These are phyloP conservation scores for Cercis canadensis DNA, from an alignment of 306 rosid species.

Conservation along the genomic window DNA sequence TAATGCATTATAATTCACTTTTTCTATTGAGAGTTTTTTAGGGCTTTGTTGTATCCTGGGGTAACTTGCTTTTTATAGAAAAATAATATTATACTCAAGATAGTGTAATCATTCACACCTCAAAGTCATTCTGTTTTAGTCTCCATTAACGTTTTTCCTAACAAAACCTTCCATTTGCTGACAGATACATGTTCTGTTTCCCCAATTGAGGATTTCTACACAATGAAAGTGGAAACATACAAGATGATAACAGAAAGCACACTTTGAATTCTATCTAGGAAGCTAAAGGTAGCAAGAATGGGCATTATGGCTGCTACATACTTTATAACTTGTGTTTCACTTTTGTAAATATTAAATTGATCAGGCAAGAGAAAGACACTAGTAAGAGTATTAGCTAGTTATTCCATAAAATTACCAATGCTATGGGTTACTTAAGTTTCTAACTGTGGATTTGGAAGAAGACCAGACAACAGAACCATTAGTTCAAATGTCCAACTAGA, in stretches of 20 bases:
- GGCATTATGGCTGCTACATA: conserved; percentile 50
- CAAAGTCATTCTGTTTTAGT: too few relatives aligned
- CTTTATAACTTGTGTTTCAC: conserved; percentile 51
- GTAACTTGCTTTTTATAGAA: too few relatives aligned
- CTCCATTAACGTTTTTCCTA: too few relatives aligned
- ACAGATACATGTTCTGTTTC: too few relatives aligned
- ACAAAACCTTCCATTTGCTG: too few relatives aligned
- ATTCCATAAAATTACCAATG: too few relatives aligned
- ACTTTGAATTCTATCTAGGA: conserved; percentile 45
- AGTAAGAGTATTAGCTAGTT: background rate
- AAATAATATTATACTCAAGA: too few relatives aligned
- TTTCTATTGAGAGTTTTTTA: too few relatives aligned
- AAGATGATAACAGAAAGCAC: conserved; percentile 43
- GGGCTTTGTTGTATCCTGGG: too few relatives aligned
- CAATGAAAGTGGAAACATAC: background rate
- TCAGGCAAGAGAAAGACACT: background rate
- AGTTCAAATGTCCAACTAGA: conserved; percentile 64
- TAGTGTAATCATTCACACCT: too few relatives aligned
- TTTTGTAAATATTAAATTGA: conserved; percentile 33
- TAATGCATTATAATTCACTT: too few relatives aligned
- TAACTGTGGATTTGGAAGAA: conserved; percentile 63
- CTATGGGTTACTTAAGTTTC: conserved; percentile 67
- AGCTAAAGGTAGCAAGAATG: conserved; percentile 38
- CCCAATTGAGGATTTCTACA: background rate
- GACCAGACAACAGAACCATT: conserved; percentile 59